Percentiles rank a stretch among this genome's conserved stretches.
phyloP scores from a whole-genome alignment of 495 filamentous ascomycete species.

The Hypoxylon intermedium region DNA sequence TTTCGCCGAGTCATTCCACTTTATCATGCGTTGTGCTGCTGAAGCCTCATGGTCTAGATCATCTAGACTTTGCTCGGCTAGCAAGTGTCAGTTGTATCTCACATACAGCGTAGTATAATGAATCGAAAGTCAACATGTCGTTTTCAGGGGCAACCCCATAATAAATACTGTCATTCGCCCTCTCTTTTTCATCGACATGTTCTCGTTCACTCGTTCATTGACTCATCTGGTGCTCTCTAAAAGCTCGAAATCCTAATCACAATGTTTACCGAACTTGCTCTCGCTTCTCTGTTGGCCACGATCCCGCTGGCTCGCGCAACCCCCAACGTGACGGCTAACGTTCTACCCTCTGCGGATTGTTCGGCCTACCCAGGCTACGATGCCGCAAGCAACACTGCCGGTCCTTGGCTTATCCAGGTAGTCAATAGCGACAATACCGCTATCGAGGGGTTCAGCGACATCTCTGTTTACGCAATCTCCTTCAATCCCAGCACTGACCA shows the following conservation, averaged over 20 bases:
- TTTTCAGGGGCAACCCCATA: constrained; percentile 7
- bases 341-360: constrained; percentile 32
- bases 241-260: neutral
- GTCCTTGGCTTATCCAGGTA: constrained; percentile 39
- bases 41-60: constrained; percentile 1
- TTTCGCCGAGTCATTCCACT: constrained; percentile 24
- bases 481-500: constrained; percentile 24
- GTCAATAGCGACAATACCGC: constrained; percentile 38
- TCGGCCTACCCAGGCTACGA: constrained; percentile 42
- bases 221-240: neutral
- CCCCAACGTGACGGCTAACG: constrained; percentile 37
- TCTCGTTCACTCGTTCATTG: neutral
- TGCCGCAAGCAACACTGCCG: constrained; percentile 38
- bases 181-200: neutral
- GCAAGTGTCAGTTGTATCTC: constrained; percentile 3
- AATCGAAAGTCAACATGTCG: neutral
- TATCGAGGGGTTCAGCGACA: constrained; percentile 43
- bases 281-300: constrained; percentile 30
- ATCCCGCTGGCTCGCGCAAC: constrained; percentile 31
- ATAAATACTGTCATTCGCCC: constrained; percentile 15
- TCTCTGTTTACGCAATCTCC: constrained; percentile 28
- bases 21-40: constrained; percentile 11
- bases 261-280: constrained; percentile 27
- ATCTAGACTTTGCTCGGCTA: constrained; percentile 13
- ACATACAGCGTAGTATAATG: neutral